Evolutionary conservation across 2,329 filamentous ascomycete genomes (phyloP).

Genomic region (Colletotrichum sansevieriae): DNA sequence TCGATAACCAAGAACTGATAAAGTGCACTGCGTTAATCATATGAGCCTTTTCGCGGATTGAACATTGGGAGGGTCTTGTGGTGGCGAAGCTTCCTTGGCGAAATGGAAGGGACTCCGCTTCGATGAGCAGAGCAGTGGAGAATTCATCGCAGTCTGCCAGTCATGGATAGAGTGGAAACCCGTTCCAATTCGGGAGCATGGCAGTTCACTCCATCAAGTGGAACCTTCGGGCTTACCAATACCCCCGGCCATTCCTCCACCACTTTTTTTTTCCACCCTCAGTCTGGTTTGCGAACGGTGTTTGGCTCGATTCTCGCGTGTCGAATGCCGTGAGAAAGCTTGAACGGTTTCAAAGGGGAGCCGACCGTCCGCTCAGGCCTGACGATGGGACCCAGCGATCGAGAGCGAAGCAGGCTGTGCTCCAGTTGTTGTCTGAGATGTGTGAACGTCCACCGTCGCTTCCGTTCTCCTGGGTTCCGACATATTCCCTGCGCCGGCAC

Average conservation of each 20-base stretch:
- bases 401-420: not conserved
- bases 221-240: no score
- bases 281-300: no score
- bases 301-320: no score
- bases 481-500: not conserved
- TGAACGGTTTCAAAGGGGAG: constrained; percentile 18
- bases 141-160: constrained; percentile 3
- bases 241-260: no score
- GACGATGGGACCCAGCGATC: not conserved
- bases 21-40: constrained; percentile 1
- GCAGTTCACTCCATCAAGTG: no score
- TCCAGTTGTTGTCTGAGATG: not conserved
- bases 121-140: not conserved
- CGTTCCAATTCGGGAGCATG: no score
- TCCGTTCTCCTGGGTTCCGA: constrained; percentile 9
- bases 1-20: constrained; percentile 14
- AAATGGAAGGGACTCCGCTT: constrained; percentile 12
- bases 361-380: constrained; percentile 10
- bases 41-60: no score
- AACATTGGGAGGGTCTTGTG: constrained; percentile 2
- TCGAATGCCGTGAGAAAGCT: constrained; percentile 4
- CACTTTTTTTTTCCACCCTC: no score
- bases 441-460: not conserved
- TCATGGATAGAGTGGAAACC: not conserved
- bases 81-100: constrained; percentile 42